These are phyloP conservation scores for Colletotrichum aenigma DNA, from an alignment of 2,329 filamentous ascomycete genomes.

Conservation along the genomic window DNA sequence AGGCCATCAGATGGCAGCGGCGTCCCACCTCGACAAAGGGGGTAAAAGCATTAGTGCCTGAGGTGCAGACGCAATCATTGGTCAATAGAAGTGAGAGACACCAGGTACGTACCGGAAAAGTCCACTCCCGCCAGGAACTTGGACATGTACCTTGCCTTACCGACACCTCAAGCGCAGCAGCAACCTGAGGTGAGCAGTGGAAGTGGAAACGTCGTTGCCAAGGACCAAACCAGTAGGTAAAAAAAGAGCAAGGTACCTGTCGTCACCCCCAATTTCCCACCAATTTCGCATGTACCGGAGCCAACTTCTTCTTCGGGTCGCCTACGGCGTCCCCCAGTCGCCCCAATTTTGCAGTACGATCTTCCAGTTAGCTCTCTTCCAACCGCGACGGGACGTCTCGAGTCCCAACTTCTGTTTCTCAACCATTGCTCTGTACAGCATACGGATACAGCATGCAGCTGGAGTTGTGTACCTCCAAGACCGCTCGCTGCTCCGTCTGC, in stretches of 20 bases:
- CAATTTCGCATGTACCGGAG: conserved; percentile 24
- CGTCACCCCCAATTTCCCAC: conserved; percentile 20
- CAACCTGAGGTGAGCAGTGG: not conserved
- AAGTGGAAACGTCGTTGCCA: not conserved
- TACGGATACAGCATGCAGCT: not conserved
- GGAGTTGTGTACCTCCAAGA: not conserved
- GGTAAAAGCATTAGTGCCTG: not conserved
- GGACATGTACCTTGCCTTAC: conserved; percentile 1
- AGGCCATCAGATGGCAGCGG: conserved; percentile 5
- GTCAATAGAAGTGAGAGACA: not conserved
- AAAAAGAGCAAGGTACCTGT: conserved; percentile 7
- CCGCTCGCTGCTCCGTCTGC: not conserved
- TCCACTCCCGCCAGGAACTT: not conserved
- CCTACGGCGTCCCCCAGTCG: not conserved
- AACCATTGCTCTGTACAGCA: not conserved
- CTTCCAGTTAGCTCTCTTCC: not conserved
- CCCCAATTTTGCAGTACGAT: conserved; percentile 4
- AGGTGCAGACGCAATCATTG: not conserved
- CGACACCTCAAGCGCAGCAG: not conserved
- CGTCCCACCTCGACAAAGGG: not conserved
- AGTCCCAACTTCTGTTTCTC: not conserved
- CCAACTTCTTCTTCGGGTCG: conserved; percentile 18
- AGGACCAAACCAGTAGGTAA: not conserved
- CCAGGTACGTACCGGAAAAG: not conserved
- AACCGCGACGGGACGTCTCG: not conserved